A percentile compares a stretch with the other conserved stretches of the same genome.
Conservation (phyloP, 305 asterid genomes). For the Coffea humblotiana region DNA sequence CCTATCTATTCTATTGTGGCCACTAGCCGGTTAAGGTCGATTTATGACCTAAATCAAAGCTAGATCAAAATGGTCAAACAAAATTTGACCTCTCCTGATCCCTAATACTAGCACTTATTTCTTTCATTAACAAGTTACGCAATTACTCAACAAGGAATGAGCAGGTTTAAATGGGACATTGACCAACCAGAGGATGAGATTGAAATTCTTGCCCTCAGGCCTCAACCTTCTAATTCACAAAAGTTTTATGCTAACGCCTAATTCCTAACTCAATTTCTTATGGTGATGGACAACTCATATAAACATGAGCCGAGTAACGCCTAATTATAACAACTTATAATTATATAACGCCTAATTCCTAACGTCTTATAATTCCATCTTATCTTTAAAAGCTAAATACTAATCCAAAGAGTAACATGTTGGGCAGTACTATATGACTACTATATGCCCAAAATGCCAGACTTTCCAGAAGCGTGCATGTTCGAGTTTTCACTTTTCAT, state of each 20-base stretch:
- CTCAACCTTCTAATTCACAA: background rate
- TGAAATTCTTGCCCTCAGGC: too few relatives aligned
- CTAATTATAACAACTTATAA: too few relatives aligned
- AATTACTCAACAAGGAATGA: too few relatives aligned
- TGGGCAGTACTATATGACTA: too few relatives aligned
- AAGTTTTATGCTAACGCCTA: background rate
- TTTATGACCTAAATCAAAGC: background rate
- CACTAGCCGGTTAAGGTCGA: background rate
- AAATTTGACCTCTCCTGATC: too few relatives aligned
- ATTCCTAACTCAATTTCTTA: background rate
- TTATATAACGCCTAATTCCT: too few relatives aligned
- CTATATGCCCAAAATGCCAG: background rate
- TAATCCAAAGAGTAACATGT: background rate
- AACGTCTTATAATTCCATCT: too few relatives aligned
- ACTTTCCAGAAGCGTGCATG: slow-evolving; percentile 3
- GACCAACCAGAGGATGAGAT: background rate
- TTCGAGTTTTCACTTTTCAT: background rate
- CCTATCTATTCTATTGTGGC: background rate
- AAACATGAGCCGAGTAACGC: background rate
- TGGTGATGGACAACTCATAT: background rate
- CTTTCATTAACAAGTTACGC: background rate
- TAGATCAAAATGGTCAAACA: background rate
- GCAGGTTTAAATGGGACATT: too few relatives aligned
- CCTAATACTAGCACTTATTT: too few relatives aligned
- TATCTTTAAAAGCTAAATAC: background rate